Percentiles rank a stretch among this genome's conserved stretches.
Conservation (phyloP, 106 monocot genomes). For the Dendrobium chrysotoxum region DNA sequence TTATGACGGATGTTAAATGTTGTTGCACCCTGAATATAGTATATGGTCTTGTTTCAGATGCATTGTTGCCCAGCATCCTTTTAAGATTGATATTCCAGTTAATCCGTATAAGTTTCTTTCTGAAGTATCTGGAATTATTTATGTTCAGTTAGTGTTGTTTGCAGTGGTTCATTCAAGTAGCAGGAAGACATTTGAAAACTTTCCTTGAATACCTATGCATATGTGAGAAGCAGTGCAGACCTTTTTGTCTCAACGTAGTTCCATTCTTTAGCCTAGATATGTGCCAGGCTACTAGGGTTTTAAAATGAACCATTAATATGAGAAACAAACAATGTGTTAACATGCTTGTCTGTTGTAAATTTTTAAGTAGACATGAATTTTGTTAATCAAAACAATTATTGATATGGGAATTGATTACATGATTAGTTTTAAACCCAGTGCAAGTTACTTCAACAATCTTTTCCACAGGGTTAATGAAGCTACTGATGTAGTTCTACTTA, state of each 20-base stretch:
- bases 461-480: constrained; percentile 93
- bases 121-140: not conserved
- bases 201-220: not conserved
- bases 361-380: not conserved
- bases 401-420: constrained; percentile 37
- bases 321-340: not conserved
- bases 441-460: constrained; percentile 79
- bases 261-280: not conserved
- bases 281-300: not conserved
- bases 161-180: not conserved
- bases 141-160: not conserved
- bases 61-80: not conserved
- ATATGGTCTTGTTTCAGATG: not conserved
- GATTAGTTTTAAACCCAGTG: constrained; percentile 66
- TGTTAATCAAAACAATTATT: constrained; percentile 6
- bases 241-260: not conserved
- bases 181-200: not conserved
- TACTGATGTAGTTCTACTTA: constrained; percentile 95
- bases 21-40: not conserved
- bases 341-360: not conserved
- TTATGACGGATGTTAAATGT: not conserved
- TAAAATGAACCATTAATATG: not conserved
- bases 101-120: not conserved
- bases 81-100: not conserved
- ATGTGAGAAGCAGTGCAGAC: not conserved